A percentile compares a stretch with the other conserved stretches of the same genome.
phyloP scores from a whole-genome alignment of 352 stramenopile genomes.

The Phytophthora cactorum region DNA sequence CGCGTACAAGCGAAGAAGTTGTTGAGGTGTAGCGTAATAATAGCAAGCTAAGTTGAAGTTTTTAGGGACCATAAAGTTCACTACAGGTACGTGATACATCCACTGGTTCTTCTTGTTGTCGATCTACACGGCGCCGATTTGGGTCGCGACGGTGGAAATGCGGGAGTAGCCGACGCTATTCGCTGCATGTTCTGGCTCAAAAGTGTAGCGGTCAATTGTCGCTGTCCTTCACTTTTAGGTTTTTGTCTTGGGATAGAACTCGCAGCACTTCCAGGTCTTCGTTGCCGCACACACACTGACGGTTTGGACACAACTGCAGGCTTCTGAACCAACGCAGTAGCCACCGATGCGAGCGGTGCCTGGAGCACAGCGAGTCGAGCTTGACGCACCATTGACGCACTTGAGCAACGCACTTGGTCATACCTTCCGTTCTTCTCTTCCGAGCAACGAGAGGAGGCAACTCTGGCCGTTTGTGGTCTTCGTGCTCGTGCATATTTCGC shows the following conservation, averaged over 20 bases:
- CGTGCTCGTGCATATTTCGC: neutral
- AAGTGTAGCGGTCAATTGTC: slow-evolving; percentile 17
- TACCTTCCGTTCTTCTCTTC: neutral
- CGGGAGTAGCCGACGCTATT: neutral
- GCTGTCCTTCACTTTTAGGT: slow-evolving; percentile 3
- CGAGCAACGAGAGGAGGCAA: neutral
- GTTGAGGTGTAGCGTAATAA: slow-evolving; percentile 21
- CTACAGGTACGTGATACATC: neutral
- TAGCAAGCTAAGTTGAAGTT: slow-evolving; percentile 14
- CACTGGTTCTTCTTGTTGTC: neutral
- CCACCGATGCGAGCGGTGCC: slow-evolving; percentile 9
- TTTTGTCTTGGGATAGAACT: slow-evolving; percentile 8
- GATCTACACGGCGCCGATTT: slow-evolving; percentile 31
- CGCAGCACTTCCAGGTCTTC: slow-evolving; percentile 21
- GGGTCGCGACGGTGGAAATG: slow-evolving; percentile 23
- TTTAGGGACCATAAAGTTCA: neutral
- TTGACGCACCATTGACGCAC: slow-evolving; percentile 54
- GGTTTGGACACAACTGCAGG: neutral
- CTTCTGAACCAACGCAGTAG: neutral
- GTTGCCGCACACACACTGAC: neutral
- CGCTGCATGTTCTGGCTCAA: neutral
- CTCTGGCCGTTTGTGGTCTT: slow-evolving; percentile 26
- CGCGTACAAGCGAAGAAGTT: neutral
- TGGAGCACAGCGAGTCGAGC: slow-evolving; percentile 51
- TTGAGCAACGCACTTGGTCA: slow-evolving; percentile 43